These are phyloP conservation scores for Selaginella moellendorffii DNA, from an alignment of 75 land plant genomes.

Conservation along the genomic window DNA sequence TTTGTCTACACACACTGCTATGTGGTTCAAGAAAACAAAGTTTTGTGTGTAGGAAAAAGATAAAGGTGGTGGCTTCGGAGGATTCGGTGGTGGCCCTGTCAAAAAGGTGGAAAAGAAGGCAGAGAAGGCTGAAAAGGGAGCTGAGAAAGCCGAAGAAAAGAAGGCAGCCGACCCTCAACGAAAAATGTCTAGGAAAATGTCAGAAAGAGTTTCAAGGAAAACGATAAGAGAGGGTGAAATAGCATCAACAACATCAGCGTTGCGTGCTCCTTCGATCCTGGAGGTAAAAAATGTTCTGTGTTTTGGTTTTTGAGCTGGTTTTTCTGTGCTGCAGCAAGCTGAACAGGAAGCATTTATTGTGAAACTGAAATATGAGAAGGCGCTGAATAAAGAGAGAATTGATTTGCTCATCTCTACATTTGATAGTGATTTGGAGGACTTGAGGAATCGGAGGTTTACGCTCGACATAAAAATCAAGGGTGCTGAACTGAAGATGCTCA, in stretches of 20 bases:
- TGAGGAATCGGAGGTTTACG: slow-evolving; percentile 18
- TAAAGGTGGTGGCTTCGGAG: slow-evolving; percentile 25
- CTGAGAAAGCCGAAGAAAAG: neutral
- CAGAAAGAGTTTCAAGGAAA: slow-evolving; percentile 4
- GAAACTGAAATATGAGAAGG: slow-evolving; percentile 26
- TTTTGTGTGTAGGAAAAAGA: slow-evolving; percentile 15
- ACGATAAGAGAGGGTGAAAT: slow-evolving; percentile 9
- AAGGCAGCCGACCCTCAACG: neutral
- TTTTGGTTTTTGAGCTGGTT: neutral
- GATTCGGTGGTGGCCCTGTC: slow-evolving; percentile 13
- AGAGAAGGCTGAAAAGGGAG: slow-evolving; percentile 1
- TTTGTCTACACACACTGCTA: no score
- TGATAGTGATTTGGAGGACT: slow-evolving; percentile 24
- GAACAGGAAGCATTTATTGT: slow-evolving; percentile 22
- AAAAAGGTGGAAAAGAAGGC: slow-evolving; percentile 17
- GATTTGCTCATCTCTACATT: slow-evolving; percentile 13
- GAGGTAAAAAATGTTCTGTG: neutral
- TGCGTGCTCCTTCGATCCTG: neutral
- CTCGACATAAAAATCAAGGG: slow-evolving; percentile 29
- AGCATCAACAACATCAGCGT: neutral
- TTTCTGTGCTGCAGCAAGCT: slow-evolving; percentile 17
- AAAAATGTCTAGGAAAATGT: neutral
- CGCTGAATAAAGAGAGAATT: slow-evolving; percentile 15
- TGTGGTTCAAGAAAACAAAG: no score
- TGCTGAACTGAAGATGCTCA: slow-evolving; percentile 26